Percentiles rank a stretch among this genome's conserved stretches.
Conservation (phyloP, 2,329 filamentous ascomycete species). For the Sporothrix mexicana region DNA sequence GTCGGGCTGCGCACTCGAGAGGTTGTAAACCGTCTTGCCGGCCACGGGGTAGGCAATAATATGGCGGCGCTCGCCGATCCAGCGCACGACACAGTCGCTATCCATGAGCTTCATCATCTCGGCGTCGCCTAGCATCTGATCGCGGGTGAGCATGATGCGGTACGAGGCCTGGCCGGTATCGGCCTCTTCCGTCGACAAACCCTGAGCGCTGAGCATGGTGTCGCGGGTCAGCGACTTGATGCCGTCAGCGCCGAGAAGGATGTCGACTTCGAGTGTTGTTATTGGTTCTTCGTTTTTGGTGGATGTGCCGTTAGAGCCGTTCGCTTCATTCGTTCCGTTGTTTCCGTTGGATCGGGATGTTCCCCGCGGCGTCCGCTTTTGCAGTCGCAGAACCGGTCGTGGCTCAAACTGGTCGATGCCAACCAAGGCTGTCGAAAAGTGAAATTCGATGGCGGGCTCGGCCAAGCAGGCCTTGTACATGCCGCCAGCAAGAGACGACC, state of each 20-base stretch:
- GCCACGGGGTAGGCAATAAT: constrained; percentile 79
- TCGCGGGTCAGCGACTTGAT: constrained; percentile 59
- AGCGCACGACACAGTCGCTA: constrained; percentile 70
- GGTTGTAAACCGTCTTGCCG: constrained; percentile 68
- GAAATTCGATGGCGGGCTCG: constrained; percentile 68
- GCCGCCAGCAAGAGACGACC: constrained; percentile 70
- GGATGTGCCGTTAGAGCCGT: not conserved
- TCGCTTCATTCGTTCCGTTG: constrained; percentile 52
- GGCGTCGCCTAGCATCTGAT: constrained; percentile 69
- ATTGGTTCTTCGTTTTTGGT: not conserved
- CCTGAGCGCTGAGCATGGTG: constrained; percentile 60
- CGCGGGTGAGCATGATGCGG: constrained; percentile 74
- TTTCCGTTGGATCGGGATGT: not conserved
- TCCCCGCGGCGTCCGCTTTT: constrained; percentile 55
- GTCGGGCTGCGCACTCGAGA: constrained; percentile 67
- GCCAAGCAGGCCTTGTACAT: constrained; percentile 73
- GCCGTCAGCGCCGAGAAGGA: constrained; percentile 61
- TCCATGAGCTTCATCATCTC: constrained; percentile 72
- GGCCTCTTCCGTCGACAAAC: constrained; percentile 60
- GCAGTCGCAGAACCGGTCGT: constrained; percentile 63
- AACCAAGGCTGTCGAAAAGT: constrained; percentile 65
- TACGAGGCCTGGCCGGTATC: constrained; percentile 80
- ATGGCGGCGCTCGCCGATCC: constrained; percentile 77
- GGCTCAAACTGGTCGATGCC: constrained; percentile 65
- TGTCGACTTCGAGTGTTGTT: constrained; percentile 55